phyloP scores from a whole-genome alignment of 2,329 filamentous ascomycete genomes.

The Cladosporium sp. region DNA sequence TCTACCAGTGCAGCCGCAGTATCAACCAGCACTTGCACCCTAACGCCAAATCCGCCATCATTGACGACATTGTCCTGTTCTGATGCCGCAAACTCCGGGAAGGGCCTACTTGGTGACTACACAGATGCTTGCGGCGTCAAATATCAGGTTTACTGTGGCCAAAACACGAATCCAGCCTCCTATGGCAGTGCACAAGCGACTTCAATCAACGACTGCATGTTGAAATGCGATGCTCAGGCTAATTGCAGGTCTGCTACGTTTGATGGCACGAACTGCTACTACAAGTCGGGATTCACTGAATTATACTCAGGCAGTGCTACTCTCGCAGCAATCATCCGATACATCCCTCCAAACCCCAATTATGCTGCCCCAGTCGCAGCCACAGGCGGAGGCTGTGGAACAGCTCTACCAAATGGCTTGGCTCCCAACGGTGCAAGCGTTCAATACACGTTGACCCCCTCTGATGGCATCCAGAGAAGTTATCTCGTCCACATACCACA shows the following conservation, averaged over 20 bases:
- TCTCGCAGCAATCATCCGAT: constrained; percentile 11
- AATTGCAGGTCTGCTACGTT: constrained; percentile 16
- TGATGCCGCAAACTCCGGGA: neutral
- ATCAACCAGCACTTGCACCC: neutral
- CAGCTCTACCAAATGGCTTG: constrained; percentile 19
- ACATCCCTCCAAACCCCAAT: constrained; percentile 21
- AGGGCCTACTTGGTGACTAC: constrained; percentile 4
- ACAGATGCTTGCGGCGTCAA: constrained; percentile 16
- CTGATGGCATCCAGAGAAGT: constrained; percentile 28
- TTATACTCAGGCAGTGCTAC: neutral
- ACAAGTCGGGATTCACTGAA: constrained; percentile 18
- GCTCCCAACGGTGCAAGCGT: constrained; percentile 18
- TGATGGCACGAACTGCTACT: constrained; percentile 17
- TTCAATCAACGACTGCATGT: constrained; percentile 17
- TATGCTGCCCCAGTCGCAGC: constrained; percentile 16
- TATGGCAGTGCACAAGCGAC: neutral
- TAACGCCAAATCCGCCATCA: constrained; percentile 2
- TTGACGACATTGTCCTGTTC: neutral
- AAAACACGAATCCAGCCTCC: constrained; percentile 14
- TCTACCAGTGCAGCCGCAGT: neutral
- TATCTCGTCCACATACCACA: constrained; percentile 37
- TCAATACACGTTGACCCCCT: constrained; percentile 17
- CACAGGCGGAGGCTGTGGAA: constrained; percentile 24
- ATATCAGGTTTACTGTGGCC: constrained; percentile 20
- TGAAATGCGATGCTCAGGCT: constrained; percentile 14